These are phyloP conservation scores for Mychonastes homosphaera DNA, from an alignment of 139 green algal species.

Conservation along the genomic window DNA sequence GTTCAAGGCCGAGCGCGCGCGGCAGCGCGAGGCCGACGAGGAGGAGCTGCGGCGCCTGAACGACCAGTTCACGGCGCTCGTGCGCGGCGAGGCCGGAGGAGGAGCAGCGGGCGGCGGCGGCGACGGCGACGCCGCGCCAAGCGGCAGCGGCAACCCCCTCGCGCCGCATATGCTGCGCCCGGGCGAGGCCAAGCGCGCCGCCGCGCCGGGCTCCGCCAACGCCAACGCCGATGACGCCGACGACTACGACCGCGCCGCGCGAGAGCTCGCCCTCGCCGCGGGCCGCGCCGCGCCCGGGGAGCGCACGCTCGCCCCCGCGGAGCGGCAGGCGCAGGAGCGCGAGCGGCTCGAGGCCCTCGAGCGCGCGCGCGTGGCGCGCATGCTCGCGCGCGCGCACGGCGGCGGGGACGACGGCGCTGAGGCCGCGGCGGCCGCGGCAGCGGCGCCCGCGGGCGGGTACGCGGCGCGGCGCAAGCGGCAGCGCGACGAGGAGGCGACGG, in stretches of 20 bases:
- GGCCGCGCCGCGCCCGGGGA: conserved; percentile 41
- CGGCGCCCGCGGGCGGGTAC: too few relatives aligned
- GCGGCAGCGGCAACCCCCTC: too few relatives aligned
- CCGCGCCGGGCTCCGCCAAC: too few relatives aligned
- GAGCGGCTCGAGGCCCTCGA: conserved; percentile 61
- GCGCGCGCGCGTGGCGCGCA: conserved; percentile 40
- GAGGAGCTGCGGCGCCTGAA: conserved; percentile 65
- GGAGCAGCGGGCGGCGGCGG: conserved; percentile 6
- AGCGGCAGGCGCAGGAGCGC: too few relatives aligned
- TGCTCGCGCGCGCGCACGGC: conserved; percentile 20
- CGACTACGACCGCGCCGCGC: conserved; percentile 57
- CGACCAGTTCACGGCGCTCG: conserved; percentile 46
- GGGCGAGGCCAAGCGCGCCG: conserved; percentile 34
- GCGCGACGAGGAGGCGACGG: too few relatives aligned
- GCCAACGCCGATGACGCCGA: conserved; percentile 26
- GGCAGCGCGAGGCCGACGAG: conserved; percentile 82
- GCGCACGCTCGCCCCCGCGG: conserved; percentile 36
- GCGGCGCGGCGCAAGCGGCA: too few relatives aligned
- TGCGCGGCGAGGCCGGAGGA: conserved; percentile 4
- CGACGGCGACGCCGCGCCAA: too few relatives aligned
- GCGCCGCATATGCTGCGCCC: conserved; percentile 26
- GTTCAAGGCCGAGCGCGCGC: conserved; percentile 53
- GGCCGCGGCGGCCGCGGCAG: too few relatives aligned
- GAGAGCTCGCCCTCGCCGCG: conserved; percentile 54
- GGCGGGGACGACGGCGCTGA: too few relatives aligned